Conservation (phyloP, 129 eudicot genomes). For the Silybum marianum region DNA sequence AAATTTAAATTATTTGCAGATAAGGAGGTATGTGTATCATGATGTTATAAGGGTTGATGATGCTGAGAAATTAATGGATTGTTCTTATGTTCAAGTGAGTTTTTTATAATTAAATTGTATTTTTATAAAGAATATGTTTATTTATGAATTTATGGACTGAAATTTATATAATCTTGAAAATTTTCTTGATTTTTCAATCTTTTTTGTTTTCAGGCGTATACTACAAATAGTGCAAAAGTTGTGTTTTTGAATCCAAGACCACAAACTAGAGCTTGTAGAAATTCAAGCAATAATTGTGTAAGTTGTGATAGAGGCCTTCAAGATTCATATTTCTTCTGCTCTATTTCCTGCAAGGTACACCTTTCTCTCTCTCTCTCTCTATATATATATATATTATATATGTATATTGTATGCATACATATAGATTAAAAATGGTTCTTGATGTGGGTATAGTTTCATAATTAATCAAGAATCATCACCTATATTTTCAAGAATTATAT, state of each 20-base stretch:
- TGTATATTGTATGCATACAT: not conserved
- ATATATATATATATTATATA: no score
- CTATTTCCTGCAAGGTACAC: constrained; percentile 83
- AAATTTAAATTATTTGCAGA: constrained; percentile 36
- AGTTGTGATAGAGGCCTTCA: constrained; percentile 71
- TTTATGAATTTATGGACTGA: not conserved
- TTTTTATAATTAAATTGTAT: not conserved
- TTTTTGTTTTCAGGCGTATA: constrained; percentile 47
- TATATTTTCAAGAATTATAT: not conserved
- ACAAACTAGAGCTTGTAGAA: constrained; percentile 44
- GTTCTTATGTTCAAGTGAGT: constrained; percentile 82
- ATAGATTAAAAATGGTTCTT: not conserved
- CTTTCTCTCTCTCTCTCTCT: no score
- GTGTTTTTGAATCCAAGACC: constrained; percentile 74
- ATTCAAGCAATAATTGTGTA: constrained; percentile 46
- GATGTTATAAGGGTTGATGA: constrained; percentile 71
- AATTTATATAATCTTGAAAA: not conserved
- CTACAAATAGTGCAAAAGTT: constrained; percentile 69
- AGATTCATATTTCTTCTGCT: constrained; percentile 65
- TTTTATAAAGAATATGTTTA: not conserved
- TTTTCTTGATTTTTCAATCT: not conserved
- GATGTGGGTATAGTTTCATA: not conserved
- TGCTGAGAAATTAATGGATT: constrained; percentile 75
- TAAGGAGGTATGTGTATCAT: constrained; percentile 78
- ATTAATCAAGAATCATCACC: not conserved